Base-by-base conservation (phyloP, 2,329 filamentous ascomycete genomes). In the Coniella lustricola region DNA sequence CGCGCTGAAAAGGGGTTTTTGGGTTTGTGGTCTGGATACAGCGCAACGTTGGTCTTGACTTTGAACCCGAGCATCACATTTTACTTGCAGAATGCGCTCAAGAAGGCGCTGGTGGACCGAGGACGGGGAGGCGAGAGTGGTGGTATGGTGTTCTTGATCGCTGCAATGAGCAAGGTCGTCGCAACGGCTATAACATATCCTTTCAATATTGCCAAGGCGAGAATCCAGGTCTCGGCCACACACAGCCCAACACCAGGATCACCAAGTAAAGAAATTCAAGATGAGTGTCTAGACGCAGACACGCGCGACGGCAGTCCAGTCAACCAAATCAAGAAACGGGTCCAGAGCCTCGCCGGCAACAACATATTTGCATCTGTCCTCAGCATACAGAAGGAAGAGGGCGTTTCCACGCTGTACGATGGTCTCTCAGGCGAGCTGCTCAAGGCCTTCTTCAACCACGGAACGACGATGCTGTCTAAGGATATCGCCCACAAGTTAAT, bases 1-100 rank as follows among this genome's bases (percentile, higher is more conserved):
- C 68, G 71, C 35, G 60, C 69, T 2, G 84, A 91, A 61, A 85
- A 84, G 56, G 89, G 90, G 0, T 51, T 90, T 9, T 62, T 71
- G 38, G 89, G 88, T 2, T 84, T 95, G 58, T 95, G 90, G 90
- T 84, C 88, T 0, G 90, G 90, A 0, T 95, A 95, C 64, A 87
- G 85, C 17, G 88, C 89, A 2, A 84, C 79, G 18, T 65, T 95
- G 50, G 74, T 95, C 34, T 68, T 95, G 44, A 90, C 90, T 1
- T 72, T 95, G 22, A 95, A 95, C 59, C 90, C 90, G 1, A 84
- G 85, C 55, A 76, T 95, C 54, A 95, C 90, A 0, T 90, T 95
- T 62, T 82, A 91, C 56, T 70, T 95, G 25, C 87, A 94, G 60
- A 83, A 88, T 57, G 68, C 83, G 7, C 69, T 93, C 17, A 82